Evolutionary conservation across 2,329 filamentous ascomycete genomes (phyloP).

Genomic region (Malbranchea cinnamomea): DNA sequence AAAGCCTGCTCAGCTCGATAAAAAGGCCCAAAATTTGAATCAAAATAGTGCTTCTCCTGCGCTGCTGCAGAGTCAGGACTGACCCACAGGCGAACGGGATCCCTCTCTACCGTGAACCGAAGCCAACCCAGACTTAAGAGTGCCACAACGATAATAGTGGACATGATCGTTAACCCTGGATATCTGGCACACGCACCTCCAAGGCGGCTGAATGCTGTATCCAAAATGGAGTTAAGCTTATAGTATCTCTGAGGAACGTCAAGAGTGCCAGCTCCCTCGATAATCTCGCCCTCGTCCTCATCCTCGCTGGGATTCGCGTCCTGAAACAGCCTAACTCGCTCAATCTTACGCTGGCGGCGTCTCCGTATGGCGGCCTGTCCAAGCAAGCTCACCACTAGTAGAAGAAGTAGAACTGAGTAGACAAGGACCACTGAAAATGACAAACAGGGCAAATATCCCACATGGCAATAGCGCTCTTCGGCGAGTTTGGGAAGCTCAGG

Average conservation of each 20-base stretch:
- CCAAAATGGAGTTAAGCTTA: conserved; percentile 67
- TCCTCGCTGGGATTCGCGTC: conserved; percentile 76
- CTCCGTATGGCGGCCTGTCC: conserved; percentile 64
- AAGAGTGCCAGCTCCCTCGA: conserved; percentile 59
- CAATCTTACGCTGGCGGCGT: conserved; percentile 58
- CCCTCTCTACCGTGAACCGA: conserved; percentile 73
- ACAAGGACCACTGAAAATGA: conserved; percentile 84
- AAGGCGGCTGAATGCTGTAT: conserved; percentile 63
- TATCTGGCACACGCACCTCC: conserved; percentile 71
- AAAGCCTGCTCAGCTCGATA: conserved; percentile 91
- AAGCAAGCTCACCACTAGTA: conserved; percentile 50
- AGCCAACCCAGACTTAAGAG: conserved; percentile 79
- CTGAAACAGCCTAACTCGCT: conserved; percentile 73
- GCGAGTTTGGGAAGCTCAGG: conserved; percentile 66
- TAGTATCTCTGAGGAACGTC: conserved; percentile 71
- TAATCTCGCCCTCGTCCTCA: conserved; percentile 79
- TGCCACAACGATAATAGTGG: conserved; percentile 59
- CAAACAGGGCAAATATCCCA: conserved; percentile 79
- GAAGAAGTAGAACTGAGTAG: conserved; percentile 60
- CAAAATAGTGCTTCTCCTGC: conserved; percentile 86
- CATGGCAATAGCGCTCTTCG: conserved; percentile 55
- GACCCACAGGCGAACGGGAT: conserved; percentile 93
- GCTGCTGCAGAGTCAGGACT: conserved; percentile 82
- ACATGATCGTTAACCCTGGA: conserved; percentile 65
- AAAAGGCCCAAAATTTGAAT: conserved; percentile 84